Conservation (phyloP, 2,329 filamentous ascomycete genomes). For the Botryotinia narcissicola region DNA sequence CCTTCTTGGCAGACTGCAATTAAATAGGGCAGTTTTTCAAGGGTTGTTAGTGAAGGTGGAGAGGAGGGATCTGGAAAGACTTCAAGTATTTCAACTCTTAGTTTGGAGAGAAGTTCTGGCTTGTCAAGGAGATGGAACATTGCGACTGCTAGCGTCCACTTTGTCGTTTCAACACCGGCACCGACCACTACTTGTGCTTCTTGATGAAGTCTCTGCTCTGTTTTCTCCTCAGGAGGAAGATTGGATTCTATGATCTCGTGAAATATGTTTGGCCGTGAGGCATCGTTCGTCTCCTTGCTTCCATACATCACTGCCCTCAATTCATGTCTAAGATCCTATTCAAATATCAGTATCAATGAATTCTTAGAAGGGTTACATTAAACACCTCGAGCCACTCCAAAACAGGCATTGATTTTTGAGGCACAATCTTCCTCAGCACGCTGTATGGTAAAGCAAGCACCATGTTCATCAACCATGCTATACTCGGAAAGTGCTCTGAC, state of each 20-base stretch:
- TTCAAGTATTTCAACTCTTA: constrained; percentile 41
- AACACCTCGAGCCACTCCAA: constrained; percentile 14
- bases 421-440: neutral
- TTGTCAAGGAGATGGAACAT: constrained; percentile 42
- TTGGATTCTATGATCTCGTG: constrained; percentile 26
- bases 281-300: neutral
- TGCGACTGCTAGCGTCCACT: constrained; percentile 38
- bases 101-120: constrained; percentile 34
- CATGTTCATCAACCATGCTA: constrained; percentile 9
- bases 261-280: constrained; percentile 32
- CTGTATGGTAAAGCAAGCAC: constrained; percentile 2
- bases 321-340: constrained; percentile 9
- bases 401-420: neutral
- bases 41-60: constrained; percentile 24
- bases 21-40: constrained; percentile 38
- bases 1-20: constrained; percentile 40
- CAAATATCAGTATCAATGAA: neutral
- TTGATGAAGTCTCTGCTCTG: constrained; percentile 34
- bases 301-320: constrained; percentile 12
- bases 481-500: constrained; percentile 4
- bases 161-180: constrained; percentile 43
- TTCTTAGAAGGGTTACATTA: neutral
- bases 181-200: constrained; percentile 38
- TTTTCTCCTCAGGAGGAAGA: constrained; percentile 41
- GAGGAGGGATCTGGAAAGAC: constrained; percentile 12